A percentile compares a stretch with the other conserved stretches of the same genome.
Evolutionary conservation across 2,329 filamentous ascomycete species (phyloP).

Genomic region (Anisogramma anomala): DNA sequence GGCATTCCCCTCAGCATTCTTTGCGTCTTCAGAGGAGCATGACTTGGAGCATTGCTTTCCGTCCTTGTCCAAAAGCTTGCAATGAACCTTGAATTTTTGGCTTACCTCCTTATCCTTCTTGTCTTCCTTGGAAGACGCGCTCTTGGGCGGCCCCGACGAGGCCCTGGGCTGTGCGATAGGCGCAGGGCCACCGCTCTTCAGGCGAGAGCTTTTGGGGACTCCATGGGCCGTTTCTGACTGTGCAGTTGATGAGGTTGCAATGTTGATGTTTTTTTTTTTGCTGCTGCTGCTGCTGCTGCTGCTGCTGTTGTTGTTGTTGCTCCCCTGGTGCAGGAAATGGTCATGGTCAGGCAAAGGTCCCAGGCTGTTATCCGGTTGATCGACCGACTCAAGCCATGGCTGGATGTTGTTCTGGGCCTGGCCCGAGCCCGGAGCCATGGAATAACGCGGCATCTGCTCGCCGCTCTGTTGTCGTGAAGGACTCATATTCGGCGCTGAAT

Average conservation of each 20-base stretch:
- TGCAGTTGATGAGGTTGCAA: not conserved
- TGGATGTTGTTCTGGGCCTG: no score
- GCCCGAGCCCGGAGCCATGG: no score
- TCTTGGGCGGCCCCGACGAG: not conserved
- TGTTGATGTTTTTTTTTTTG: no score
- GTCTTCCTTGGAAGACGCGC: not conserved
- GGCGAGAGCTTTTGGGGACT: not conserved
- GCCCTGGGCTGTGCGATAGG: constrained; percentile 1
- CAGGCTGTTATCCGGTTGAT: no score
- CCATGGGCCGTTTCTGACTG: not conserved
- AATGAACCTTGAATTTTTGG: not conserved
- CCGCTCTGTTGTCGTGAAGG: no score
- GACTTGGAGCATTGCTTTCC: constrained; percentile 8
- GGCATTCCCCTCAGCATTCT: constrained; percentile 3
- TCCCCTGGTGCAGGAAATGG: no score
- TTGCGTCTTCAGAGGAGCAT: not conserved
- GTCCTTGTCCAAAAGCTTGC: constrained; percentile 1
- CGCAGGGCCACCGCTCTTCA: not conserved
- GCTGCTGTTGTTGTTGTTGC: no score
- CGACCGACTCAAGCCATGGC: no score
- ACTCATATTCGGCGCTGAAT: no score
- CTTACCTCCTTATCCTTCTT: not conserved
- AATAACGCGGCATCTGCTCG: no score
- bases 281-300: no score
- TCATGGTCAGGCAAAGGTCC: no score